Evolutionary conservation across 2,329 filamentous ascomycete species (phyloP).

Genomic region (Paraconiothyrium sp.): DNA sequence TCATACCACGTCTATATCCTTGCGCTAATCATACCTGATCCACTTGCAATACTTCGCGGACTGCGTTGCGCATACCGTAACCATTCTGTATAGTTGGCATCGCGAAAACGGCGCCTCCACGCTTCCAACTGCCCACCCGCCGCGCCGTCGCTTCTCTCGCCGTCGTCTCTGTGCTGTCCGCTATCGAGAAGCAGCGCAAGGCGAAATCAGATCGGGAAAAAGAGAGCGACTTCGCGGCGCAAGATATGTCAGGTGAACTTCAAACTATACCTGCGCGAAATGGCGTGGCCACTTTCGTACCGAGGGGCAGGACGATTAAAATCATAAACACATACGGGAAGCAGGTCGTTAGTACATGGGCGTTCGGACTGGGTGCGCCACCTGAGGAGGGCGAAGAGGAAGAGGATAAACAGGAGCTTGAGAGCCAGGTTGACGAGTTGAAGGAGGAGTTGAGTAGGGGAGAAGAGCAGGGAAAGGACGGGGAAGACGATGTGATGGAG

Average conservation of each 20-base stretch:
- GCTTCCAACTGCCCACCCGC: slow-evolving; percentile 19
- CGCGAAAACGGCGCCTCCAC: slow-evolving; percentile 42
- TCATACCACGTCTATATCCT: slow-evolving; percentile 2
- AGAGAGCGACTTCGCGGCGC: slow-evolving; percentile 25
- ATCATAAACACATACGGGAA: slow-evolving; percentile 62
- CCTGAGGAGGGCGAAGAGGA: slow-evolving; percentile 49
- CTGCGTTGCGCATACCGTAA: neutral
- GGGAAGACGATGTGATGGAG: slow-evolving; percentile 27
- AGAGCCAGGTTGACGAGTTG: slow-evolving; percentile 27
- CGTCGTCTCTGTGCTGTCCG: slow-evolving; percentile 44
- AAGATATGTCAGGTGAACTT: slow-evolving; percentile 52
- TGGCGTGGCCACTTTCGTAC: slow-evolving; percentile 61
- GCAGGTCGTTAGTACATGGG: slow-evolving; percentile 61
- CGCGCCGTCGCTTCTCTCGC: slow-evolving; percentile 49
- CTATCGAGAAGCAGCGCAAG: slow-evolving; percentile 45
- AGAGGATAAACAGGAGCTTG: slow-evolving; percentile 27
- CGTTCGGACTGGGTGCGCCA: slow-evolving; percentile 57
- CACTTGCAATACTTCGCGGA: slow-evolving; percentile 9
- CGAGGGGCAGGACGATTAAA: slow-evolving; percentile 59
- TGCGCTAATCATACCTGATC: slow-evolving; percentile 9
- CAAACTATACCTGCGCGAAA: slow-evolving; percentile 61
- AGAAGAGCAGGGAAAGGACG: slow-evolving; percentile 23
- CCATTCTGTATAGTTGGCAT: slow-evolving; percentile 13
- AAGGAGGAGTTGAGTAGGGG: slow-evolving; percentile 35
- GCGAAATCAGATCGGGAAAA: slow-evolving; percentile 25